A percentile compares a stretch with the other conserved stretches of the same genome.
Conservation (phyloP, 2,329 filamentous ascomycete species). For the Arachnomyces sp. region DNA sequence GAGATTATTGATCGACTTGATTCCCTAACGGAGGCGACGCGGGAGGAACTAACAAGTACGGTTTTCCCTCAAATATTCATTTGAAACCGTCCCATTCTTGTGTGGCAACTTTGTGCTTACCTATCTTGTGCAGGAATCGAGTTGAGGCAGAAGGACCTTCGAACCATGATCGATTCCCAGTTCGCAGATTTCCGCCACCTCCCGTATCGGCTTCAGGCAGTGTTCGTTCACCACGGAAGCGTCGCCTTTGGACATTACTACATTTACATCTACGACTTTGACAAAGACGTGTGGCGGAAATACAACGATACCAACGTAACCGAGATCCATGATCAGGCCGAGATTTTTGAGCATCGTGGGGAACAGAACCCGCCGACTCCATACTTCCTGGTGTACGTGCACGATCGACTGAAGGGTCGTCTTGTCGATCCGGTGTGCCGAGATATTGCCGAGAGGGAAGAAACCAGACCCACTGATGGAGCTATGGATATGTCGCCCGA, state of each 20-base stretch:
- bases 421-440: slow-evolving; percentile 52
- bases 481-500: slow-evolving; percentile 9
- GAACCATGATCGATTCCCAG: slow-evolving; percentile 46
- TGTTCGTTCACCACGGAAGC: slow-evolving; percentile 75
- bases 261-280: slow-evolving; percentile 92
- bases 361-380: slow-evolving; percentile 61
- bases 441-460: slow-evolving; percentile 21
- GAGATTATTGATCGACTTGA: slow-evolving; percentile 36
- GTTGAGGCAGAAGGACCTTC: slow-evolving; percentile 38
- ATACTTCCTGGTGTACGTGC: slow-evolving; percentile 78
- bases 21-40: slow-evolving; percentile 38
- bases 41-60: slow-evolving; percentile 41
- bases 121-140: slow-evolving; percentile 20
- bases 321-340: slow-evolving; percentile 54
- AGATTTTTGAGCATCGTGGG: slow-evolving; percentile 62
- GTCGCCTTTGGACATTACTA: slow-evolving; percentile 82
- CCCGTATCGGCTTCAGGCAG: slow-evolving; percentile 77
- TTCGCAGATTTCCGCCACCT: slow-evolving; percentile 59
- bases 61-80: slow-evolving; percentile 2
- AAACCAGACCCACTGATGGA: neutral
- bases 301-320: slow-evolving; percentile 87
- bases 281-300: slow-evolving; percentile 72
- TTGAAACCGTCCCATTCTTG: neutral
- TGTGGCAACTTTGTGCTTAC: neutral
- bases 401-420: slow-evolving; percentile 55